A percentile compares a stretch with the other conserved stretches of the same genome.
Evolutionary conservation across 1,284 basidiomycete genomes (phyloP).

Genomic region (Earliella scabrosa): DNA sequence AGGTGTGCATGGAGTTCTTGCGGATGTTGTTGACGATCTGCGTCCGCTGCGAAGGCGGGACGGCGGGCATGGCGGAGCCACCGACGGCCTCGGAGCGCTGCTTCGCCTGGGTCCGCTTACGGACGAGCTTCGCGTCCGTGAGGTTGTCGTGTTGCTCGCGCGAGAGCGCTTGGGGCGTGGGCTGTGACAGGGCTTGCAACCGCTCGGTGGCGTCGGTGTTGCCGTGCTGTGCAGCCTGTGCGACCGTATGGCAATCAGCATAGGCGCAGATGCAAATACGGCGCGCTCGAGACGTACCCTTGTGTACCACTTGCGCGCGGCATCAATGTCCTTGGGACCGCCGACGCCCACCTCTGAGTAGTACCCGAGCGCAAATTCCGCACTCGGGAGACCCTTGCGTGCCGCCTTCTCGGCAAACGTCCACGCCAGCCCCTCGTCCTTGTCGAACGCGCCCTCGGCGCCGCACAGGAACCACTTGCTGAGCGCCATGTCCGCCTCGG

Average conservation of each 20-base stretch:
- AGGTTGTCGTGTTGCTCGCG: slow-evolving; percentile 81
- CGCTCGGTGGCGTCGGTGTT: slow-evolving; percentile 84
- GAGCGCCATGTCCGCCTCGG: slow-evolving; percentile 95
- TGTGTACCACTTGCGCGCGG: slow-evolving; percentile 74
- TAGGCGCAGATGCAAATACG: background rate
- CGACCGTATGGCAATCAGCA: background rate
- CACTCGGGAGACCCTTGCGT: slow-evolving; percentile 75
- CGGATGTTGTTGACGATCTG: slow-evolving; percentile 39
- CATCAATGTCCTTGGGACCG: slow-evolving; percentile 64
- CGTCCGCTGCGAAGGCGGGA: slow-evolving; percentile 24
- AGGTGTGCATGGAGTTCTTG: slow-evolving; percentile 39
- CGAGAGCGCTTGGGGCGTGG: slow-evolving; percentile 66
- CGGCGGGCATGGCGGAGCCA: slow-evolving; percentile 13
- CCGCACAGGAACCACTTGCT: slow-evolving; percentile 96
- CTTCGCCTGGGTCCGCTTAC: slow-evolving; percentile 84
- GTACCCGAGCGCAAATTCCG: slow-evolving; percentile 95
- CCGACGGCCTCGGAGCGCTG: slow-evolving; percentile 60
- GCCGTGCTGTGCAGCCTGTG: slow-evolving; percentile 76
- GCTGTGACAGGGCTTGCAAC: slow-evolving; percentile 66
- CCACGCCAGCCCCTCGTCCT: slow-evolving; percentile 87
- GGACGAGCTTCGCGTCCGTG: slow-evolving; percentile 80
- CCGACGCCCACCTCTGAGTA: slow-evolving; percentile 86
- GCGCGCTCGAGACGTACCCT: slow-evolving; percentile 41
- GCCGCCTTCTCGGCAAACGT: slow-evolving; percentile 95
- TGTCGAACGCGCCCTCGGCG: slow-evolving; percentile 80